Evolutionary conservation across 768 basidiomycete species (phyloP), one percentile per base, ranked within the genome.

Genomic region (Hypholoma sublateritium): DNA sequence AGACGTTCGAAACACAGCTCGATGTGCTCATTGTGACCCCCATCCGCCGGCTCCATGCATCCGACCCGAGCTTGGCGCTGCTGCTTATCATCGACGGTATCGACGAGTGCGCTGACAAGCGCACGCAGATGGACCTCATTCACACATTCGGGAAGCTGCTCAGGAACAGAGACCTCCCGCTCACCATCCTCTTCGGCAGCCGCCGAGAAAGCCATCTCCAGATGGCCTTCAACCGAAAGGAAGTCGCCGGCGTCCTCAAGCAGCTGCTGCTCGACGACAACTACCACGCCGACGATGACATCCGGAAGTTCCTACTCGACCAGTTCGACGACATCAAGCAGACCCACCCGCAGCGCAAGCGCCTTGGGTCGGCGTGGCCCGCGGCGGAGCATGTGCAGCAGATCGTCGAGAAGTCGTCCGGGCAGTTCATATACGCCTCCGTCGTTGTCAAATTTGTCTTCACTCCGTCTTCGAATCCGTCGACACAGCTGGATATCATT

Each of bases 371-470:
- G 3, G n/a, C 24, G 1, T 62, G 61, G 61, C 61, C 61, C 5
- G 0, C 12, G 6, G 4, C 43, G 1, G 24, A 13, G 2, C 35
- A 19, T 1, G 13, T 62, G 2, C 14, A 43, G 4, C 19, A 12
- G 8, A 43, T 62, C 4, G 58, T 62, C 2, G 5, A 7, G 7
- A 59, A 56, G 16, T 57, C 61, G 0, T 62, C 61, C 0, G 58
- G 55, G 0, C 61, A 62, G 22, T 59, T 62, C n/a, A 51, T 59
- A 36, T 62, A 62, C 24, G 58, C 61, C 1, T 24, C 61, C 4
- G 59, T 58, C 4, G 58, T 55, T 3, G 32, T 62, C 21, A 47
- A 45, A 32, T 62, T 46, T 39, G 24, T 55, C 21, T 46, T 44
- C 7, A n/a, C 19, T 17, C 35, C 45, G 2, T 16, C 46, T 13